Evolutionary conservation across 495 filamentous ascomycete genomes (phyloP), one percentile per base, ranked within the genome.

Genomic region (Aspergillus carlsbadensis): DNA sequence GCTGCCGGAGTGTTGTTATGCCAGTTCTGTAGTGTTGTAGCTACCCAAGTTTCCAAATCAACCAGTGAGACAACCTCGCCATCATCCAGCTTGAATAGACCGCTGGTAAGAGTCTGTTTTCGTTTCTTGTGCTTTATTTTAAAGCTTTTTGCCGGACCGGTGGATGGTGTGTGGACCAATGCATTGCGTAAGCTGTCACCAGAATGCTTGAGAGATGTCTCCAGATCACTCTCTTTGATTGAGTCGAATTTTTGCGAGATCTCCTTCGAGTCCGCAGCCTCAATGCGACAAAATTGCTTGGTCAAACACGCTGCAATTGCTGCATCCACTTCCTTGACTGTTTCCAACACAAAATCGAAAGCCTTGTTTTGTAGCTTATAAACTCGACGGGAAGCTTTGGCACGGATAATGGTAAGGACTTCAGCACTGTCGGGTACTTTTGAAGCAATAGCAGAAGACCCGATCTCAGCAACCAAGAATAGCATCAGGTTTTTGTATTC

Each of bases 401-500:
- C 64, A 11, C 56, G 66, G 68, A 85, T 81, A 5, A 63, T 52
- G 24, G 65, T 70, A 14, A 79, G 31, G 0, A 69, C 21, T 31
- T 80, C 72, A 22, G 69, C 72, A 0, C 14, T 3, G 17, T 10
- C 31, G 6, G 0, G 39, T 11, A 1, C 69, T 65, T 24, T 55
- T 13, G 0, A 68, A 17, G 1, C 82, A 5, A 84, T 37, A 2
- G 54, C n/a, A 13, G 54, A 34, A 54, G 77, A 69, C 2, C 52
- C 58, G 24, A 65, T 2, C 11, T 57, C 21, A 13, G 62, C 82
- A 63, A 54, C 69, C 76, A 14, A 77, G 41, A 59, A 61, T 5
- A 61, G 58, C 70, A 84, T 81, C 51, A 84, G 75, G 0, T 65
- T 54, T 48, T 88, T 88, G 69, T 85, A 87, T 6, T 61, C 59